Base-by-base conservation (phyloP, 2,329 filamentous ascomycete genomes). In the Colletotrichum karsti region DNA sequence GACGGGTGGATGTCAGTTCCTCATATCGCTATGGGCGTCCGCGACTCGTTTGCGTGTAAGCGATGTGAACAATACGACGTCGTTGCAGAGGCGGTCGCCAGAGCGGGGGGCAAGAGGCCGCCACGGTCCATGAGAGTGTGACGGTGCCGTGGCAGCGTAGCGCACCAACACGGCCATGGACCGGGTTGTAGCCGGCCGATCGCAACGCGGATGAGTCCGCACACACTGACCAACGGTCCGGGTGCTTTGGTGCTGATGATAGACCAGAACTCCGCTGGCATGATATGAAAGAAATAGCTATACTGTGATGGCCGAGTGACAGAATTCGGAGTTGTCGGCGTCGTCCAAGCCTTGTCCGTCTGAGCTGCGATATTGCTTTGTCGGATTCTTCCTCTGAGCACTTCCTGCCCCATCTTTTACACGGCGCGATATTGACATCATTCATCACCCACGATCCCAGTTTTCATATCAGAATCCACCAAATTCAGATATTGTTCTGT, bases 11-110 rank as follows among this genome's bases (percentile, higher is more conserved):
- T 50, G 12, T 33, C 44, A 54, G 37, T 57, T 33, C 26, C 10
- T 30, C 63, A 56, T 33, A 42, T 53, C 28, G 12, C 30, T 30
- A 6, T 57, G 42, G 20, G 41, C 33, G n/a, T 51, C 54, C 42
- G 51, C 54, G 60, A 64, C 64, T 58, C 53, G 60, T 59, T 54
- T 46, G 35, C 51, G 39, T 28, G 26, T 58, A 67, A 67, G 64
- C 60, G 64, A 67, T 58, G 64, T 58, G 64, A 64, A 57, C 18
- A 64, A 64, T 64, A 46, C 64, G 59, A 64, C 64, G 46, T 64
- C 20, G 60, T 64, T 53, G 60, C 64, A 67, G 60, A 64, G 53
- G 20, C n/a, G 37, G 60, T 41, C 44, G 44, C 30, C 12, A 39
- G 15, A 37, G 60, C 64, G 60, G 64, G 58, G 59, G 18, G 18